Conservation (phyloP, 202 grass and related monocot genomes). For the Cymbopogon flexuosus region DNA sequence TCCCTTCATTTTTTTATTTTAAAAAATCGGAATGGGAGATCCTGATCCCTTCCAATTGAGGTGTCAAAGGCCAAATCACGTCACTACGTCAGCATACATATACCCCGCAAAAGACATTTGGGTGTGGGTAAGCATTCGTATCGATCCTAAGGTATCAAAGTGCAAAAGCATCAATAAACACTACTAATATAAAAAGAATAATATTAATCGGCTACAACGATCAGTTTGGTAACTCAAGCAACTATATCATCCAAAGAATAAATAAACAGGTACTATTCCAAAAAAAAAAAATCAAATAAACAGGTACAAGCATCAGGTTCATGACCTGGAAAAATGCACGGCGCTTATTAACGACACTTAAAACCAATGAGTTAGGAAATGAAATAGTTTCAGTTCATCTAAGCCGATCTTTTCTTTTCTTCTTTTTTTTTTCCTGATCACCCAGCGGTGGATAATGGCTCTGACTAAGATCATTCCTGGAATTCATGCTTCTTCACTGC, state of each 20-base stretch:
- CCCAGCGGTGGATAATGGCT: background rate
- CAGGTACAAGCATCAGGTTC: constrained; percentile 26
- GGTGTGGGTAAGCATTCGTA: too few relatives aligned
- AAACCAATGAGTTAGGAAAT: constrained; percentile 49
- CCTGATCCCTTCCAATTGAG: too few relatives aligned
- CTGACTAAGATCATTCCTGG: constrained; percentile 38
- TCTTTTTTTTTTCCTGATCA: background rate
- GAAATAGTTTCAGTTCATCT: constrained; percentile 35
- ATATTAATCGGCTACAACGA: constrained; percentile 33
- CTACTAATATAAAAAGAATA: constrained; percentile 29
- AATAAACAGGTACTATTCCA: constrained; percentile 23
- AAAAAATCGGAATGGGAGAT: too few relatives aligned
- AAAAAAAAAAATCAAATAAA: constrained; percentile 36
- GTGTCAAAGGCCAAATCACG: too few relatives aligned
- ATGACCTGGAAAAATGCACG: constrained; percentile 41
- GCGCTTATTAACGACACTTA: constrained; percentile 48
- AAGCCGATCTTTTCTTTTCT: background rate
- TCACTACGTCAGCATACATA: too few relatives aligned
- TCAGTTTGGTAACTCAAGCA: constrained; percentile 42
- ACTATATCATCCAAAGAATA: constrained; percentile 48
- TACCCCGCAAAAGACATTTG: too few relatives aligned
- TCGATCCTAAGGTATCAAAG: background rate
- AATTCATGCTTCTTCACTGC: constrained; percentile 38
- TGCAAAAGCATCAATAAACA: background rate
- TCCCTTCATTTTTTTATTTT: background rate